phyloP scores from a whole-genome alignment of 2,329 filamentous ascomycete species.

The Atkinsonella hypoxylon region DNA sequence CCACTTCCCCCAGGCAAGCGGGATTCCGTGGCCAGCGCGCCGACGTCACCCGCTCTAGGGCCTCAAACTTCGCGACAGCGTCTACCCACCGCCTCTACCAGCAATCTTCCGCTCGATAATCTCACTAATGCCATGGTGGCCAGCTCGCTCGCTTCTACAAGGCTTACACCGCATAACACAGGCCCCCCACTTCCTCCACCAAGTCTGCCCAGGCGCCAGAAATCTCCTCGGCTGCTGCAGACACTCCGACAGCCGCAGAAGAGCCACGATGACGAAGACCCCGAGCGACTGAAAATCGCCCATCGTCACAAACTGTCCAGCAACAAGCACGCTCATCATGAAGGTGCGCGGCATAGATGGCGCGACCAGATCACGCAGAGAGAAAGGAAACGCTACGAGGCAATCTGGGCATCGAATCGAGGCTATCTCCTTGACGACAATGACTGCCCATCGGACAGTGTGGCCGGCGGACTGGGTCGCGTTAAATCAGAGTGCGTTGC shows the following conservation, averaged over 20 bases:
- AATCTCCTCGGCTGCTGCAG: slow-evolving; percentile 45
- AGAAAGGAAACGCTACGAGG: slow-evolving; percentile 72
- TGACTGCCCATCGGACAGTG: slow-evolving; percentile 9
- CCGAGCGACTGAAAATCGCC: slow-evolving; percentile 32
- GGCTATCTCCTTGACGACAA: slow-evolving; percentile 36
- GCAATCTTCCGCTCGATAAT: slow-evolving; percentile 45
- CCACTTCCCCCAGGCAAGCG: slow-evolving; percentile 8
- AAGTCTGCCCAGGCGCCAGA: slow-evolving; percentile 30
- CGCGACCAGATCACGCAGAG: slow-evolving; percentile 59
- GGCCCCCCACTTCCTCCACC: slow-evolving; percentile 22
- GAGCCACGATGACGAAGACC: slow-evolving; percentile 39
- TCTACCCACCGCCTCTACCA: slow-evolving; percentile 17
- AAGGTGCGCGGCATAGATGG: slow-evolving; percentile 66
- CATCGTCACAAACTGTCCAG: slow-evolving; percentile 41
- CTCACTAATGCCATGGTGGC: slow-evolving; percentile 66
- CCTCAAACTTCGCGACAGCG: slow-evolving; percentile 17
- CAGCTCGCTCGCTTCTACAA: slow-evolving; percentile 57
- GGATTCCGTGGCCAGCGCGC: slow-evolving; percentile 14
- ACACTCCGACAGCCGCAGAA: slow-evolving; percentile 50
- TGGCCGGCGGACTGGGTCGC: slow-evolving; percentile 9
- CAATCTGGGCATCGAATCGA: slow-evolving; percentile 72
- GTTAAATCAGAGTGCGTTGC: slow-evolving; percentile 41
- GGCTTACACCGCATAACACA: slow-evolving; percentile 30
- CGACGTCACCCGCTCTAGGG: slow-evolving; percentile 24
- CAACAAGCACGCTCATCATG: slow-evolving; percentile 60